Conservation (phyloP, 352 stramenopile species). For the Blastocystis sp. region DNA sequence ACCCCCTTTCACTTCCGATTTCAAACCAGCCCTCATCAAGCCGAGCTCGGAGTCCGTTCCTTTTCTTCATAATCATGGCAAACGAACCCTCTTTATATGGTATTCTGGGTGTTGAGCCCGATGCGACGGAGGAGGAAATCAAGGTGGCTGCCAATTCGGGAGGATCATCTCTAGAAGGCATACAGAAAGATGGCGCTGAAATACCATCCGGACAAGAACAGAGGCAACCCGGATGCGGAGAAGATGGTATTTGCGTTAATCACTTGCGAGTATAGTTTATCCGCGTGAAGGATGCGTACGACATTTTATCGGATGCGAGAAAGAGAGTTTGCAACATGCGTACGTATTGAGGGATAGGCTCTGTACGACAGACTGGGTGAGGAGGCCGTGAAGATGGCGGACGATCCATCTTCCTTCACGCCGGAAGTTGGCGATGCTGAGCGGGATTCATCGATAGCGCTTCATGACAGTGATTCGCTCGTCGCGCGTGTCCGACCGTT, state of each 20-base stretch:
- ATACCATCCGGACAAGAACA: constrained; percentile 70
- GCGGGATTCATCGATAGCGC: not conserved
- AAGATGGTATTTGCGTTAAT: constrained; percentile 1
- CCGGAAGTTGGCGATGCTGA: not conserved
- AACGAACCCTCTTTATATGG: constrained; percentile 35
- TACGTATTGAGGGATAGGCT: not conserved
- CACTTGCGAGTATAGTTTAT: constrained; percentile 1
- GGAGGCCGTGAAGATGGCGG: constrained; percentile 37
- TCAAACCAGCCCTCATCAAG: not conserved
- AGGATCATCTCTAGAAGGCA: constrained; percentile 33
- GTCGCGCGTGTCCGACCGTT: not conserved
- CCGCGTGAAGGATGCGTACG: constrained; percentile 64
- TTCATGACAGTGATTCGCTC: constrained; percentile 49
- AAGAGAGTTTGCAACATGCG: constrained; percentile 25
- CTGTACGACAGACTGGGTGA: constrained; percentile 54
- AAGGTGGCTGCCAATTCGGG: not conserved
- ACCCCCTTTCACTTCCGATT: not conserved
- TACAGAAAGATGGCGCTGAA: constrained; percentile 54
- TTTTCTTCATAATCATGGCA: constrained; percentile 15
- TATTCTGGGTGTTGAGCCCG: constrained; percentile 23
- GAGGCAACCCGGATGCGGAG: constrained; percentile 37
- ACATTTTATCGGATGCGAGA: constrained; percentile 60
- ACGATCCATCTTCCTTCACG: constrained; percentile 35
- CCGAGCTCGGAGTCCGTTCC: constrained; percentile 11
- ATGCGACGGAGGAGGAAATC: constrained; percentile 66